Conservation (phyloP, 2,329 filamentous ascomycete species). For the Cladosporium cucumerinum region DNA sequence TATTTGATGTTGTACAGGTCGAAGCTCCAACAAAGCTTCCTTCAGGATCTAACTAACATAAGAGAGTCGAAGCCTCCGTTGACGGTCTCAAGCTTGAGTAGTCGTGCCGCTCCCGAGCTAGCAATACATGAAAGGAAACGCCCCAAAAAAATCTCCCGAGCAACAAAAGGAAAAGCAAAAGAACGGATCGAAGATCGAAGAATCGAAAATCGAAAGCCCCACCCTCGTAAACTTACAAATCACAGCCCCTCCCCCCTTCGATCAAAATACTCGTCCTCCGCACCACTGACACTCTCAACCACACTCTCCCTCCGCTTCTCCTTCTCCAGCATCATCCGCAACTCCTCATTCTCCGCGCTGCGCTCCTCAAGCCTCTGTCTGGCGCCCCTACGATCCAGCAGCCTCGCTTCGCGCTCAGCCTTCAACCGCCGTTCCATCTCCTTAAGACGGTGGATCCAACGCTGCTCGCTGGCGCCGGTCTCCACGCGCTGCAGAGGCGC, state of each 20-base stretch:
- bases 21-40: neutral
- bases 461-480: slow-evolving; percentile 54
- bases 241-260: neutral
- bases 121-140: neutral
- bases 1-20: neutral
- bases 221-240: neutral
- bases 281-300: slow-evolving; percentile 13
- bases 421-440: slow-evolving; percentile 88
- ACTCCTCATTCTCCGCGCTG: slow-evolving; percentile 68
- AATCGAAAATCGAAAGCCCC: neutral
- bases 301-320: slow-evolving; percentile 43
- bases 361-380: slow-evolving; percentile 74
- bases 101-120: neutral
- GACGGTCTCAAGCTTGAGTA: neutral
- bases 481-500: slow-evolving; percentile 29
- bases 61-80: neutral
- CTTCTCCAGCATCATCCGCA: slow-evolving; percentile 62
- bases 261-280: slow-evolving; percentile 5
- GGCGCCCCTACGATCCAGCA: slow-evolving; percentile 81
- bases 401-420: slow-evolving; percentile 79
- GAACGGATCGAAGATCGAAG: neutral
- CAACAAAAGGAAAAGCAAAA: neutral
- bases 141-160: neutral
- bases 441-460: slow-evolving; percentile 80
- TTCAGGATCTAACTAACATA: neutral